These are phyloP conservation scores for Suhomyces kilbournensis DNA, from an alignment of 805 yeast species.

Conservation along the genomic window DNA sequence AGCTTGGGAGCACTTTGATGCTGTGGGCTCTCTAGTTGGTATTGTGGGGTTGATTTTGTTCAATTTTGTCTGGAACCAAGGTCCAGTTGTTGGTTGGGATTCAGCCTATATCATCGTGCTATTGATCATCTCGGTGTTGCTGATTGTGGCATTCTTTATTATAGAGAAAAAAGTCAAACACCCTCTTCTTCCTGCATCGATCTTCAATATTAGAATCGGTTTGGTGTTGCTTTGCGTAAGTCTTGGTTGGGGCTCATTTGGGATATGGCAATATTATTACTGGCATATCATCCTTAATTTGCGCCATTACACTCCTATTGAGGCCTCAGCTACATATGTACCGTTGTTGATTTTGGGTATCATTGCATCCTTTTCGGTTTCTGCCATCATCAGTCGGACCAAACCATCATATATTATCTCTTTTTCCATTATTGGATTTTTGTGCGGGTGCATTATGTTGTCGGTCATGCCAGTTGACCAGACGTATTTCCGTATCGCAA, in stretches of 20 bases:
- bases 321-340: slow-evolving; percentile 37
- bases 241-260: slow-evolving; percentile 78
- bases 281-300: slow-evolving; percentile 51
- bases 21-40: slow-evolving; percentile 53
- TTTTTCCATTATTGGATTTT: slow-evolving; percentile 52
- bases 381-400: slow-evolving; percentile 42
- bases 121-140: slow-evolving; percentile 49
- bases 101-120: slow-evolving; percentile 55
- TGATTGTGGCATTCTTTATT: slow-evolving; percentile 40
- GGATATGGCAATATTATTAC: slow-evolving; percentile 67
- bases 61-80: slow-evolving; percentile 74
- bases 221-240: slow-evolving; percentile 50
- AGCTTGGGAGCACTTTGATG: slow-evolving; percentile 14
- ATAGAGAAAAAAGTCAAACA: slow-evolving; percentile 47
- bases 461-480: slow-evolving; percentile 58
- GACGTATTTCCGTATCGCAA: slow-evolving; percentile 54
- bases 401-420: slow-evolving; percentile 52
- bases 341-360: slow-evolving; percentile 54
- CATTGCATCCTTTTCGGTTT: slow-evolving; percentile 52
- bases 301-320: slow-evolving; percentile 40
- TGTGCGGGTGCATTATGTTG: slow-evolving; percentile 51
- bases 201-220: slow-evolving; percentile 44
- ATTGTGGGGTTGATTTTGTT: slow-evolving; percentile 58
- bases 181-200: slow-evolving; percentile 55
- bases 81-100: slow-evolving; percentile 69